A percentile compares a stretch with the other conserved stretches of the same genome.
Evolutionary conservation across 352 stramenopile species (phyloP).

Genomic region (Phytophthora nicotianae): DNA sequence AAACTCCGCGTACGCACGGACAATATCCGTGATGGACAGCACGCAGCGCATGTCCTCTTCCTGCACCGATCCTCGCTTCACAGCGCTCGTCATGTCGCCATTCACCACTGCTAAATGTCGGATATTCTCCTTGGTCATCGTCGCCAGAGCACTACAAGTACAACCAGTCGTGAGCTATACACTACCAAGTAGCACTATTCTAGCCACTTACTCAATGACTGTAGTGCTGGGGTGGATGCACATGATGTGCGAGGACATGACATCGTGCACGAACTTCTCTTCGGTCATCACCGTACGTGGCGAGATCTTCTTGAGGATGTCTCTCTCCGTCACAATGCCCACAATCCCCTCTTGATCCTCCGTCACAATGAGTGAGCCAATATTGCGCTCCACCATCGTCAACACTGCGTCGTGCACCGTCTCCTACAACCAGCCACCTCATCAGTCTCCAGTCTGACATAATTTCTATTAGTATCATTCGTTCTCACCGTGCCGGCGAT

Average conservation of each 20-base stretch:
- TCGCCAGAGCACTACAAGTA: constrained; percentile 65
- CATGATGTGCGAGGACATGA: constrained; percentile 89
- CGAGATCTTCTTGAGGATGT: constrained; percentile 81
- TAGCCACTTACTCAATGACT: constrained; percentile 71
- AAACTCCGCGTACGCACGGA: constrained; percentile 76
- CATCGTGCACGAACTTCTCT: constrained; percentile 69
- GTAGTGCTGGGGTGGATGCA: constrained; percentile 82
- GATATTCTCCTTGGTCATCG: constrained; percentile 89
- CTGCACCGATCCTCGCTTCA: constrained; percentile 77
- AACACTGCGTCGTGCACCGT: constrained; percentile 77
- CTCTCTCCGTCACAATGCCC: constrained; percentile 84
- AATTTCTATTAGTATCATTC: neutral
- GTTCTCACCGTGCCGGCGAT: constrained; percentile 59
- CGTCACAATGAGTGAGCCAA: constrained; percentile 83
- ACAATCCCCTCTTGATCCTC: constrained; percentile 75
- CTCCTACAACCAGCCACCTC: constrained; percentile 44
- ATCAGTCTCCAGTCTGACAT: constrained; percentile 1
- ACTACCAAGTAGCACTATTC: neutral
- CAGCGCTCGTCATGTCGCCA: constrained; percentile 69
- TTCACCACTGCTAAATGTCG: constrained; percentile 85
- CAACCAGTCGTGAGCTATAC: neutral
- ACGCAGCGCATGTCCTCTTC: constrained; percentile 87
- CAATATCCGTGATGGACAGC: constrained; percentile 86
- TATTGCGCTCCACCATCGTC: constrained; percentile 82
- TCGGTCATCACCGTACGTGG: constrained; percentile 51